Evolutionary conservation across 805 yeast species (phyloP).

Genomic region (Kurtzmaniella cleridarum): DNA sequence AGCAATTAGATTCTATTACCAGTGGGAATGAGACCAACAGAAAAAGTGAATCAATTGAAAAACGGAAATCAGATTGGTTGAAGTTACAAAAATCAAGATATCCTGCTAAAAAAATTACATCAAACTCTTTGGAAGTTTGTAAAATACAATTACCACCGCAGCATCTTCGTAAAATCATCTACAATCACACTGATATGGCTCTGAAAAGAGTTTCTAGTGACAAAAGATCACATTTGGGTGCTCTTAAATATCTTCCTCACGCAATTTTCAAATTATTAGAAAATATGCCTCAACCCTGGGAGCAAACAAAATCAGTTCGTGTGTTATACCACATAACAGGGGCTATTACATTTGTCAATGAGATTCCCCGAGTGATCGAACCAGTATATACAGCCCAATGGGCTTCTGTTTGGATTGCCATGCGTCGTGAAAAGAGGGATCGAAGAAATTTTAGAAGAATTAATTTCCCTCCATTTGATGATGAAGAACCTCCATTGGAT

Average conservation of each 20-base stretch:
- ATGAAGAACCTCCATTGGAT: conserved; percentile 88
- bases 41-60: conserved; percentile 6
- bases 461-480: conserved; percentile 95
- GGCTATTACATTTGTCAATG: conserved; percentile 93
- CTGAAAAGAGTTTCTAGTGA: conserved; percentile 75
- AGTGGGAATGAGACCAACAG: conserved; percentile 10
- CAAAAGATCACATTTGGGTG: conserved; percentile 82
- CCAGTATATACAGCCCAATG: conserved; percentile 92
- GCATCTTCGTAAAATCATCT: conserved; percentile 78
- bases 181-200: conserved; percentile 80
- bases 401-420: conserved; percentile 88
- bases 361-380: conserved; percentile 84
- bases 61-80: conserved; percentile 53
- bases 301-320: conserved; percentile 72
- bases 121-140: conserved; percentile 38
- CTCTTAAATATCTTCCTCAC: conserved; percentile 93
- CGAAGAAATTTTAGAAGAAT: conserved; percentile 84
- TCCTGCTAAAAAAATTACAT: conserved; percentile 19
- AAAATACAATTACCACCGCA: conserved; percentile 91
- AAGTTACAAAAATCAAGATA: conserved; percentile 57
- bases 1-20: conserved; percentile 4
- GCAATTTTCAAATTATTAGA: conserved; percentile 85
- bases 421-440: conserved; percentile 93
- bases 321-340: conserved; percentile 90
- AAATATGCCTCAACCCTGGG: conserved; percentile 99